Conservation (phyloP, 305 asterid genomes). For the Fraxinus greggii region DNA sequence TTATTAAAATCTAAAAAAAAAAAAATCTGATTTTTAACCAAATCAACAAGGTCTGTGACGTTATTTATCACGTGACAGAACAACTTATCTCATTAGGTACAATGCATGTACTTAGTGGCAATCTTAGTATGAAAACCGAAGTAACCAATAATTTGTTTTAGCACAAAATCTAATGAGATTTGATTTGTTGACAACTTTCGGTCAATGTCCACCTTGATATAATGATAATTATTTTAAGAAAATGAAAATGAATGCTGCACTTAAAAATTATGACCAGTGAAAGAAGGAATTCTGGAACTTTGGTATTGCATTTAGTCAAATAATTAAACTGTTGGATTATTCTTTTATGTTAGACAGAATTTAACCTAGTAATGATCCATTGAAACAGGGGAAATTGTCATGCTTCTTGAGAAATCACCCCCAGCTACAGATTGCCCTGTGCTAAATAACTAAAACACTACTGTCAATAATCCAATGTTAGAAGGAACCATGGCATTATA, state of each 20-base stretch:
- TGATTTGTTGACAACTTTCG: neutral
- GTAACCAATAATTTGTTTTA: neutral
- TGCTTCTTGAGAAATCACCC: neutral
- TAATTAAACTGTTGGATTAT: neutral
- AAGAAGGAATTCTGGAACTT: neutral
- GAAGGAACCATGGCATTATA: constrained; percentile 31
- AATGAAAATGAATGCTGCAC: neutral
- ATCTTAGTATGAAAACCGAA: neutral
- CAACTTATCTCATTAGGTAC: neutral
- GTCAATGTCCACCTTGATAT: neutral
- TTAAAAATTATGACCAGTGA: neutral
- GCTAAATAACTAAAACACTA: constrained; percentile 28
- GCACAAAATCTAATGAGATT: neutral
- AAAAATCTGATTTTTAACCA: too few species aligned
- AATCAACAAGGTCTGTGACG: too few species aligned
- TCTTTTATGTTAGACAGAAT: neutral
- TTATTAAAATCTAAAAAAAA: too few species aligned
- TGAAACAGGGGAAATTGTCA: neutral
- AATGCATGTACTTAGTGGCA: neutral
- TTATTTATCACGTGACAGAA: neutral
- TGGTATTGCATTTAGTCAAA: neutral
- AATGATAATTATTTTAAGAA: neutral
- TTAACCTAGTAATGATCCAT: neutral
- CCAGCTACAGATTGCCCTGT: neutral
- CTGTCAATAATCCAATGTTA: constrained; percentile 23